These are phyloP conservation scores for Cytidiella melzeri DNA, from an alignment of 768 basidiomycete genomes.

Conservation along the genomic window DNA sequence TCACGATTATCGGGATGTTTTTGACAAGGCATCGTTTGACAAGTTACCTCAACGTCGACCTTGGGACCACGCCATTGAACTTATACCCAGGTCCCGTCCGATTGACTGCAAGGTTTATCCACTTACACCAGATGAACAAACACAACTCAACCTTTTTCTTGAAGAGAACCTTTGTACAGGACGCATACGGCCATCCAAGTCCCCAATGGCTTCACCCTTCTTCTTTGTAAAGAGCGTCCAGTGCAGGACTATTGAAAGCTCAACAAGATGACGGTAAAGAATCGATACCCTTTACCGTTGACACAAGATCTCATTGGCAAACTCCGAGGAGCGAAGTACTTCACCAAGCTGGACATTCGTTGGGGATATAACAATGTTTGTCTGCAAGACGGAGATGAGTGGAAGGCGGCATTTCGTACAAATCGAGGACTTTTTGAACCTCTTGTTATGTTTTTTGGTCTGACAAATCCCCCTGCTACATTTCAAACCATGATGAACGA, in stretches of 20 bases:
- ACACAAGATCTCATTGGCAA: conserved; percentile 24
- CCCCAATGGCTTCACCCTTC: conserved; percentile 20
- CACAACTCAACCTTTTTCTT: conserved; percentile 15
- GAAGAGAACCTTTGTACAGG: conserved; percentile 18
- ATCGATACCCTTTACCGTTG: conserved; percentile 29
- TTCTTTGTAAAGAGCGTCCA: conserved; percentile 24
- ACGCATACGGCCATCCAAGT: conserved; percentile 16
- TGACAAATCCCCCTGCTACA: not conserved
- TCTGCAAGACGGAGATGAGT: conserved; percentile 35
- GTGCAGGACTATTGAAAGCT: conserved; percentile 23
- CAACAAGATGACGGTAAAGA: conserved; percentile 31
- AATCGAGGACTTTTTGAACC: conserved; percentile 27
- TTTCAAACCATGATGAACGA: conserved; percentile 13
- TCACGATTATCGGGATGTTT: conserved; percentile 7
- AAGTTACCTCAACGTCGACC: conserved; percentile 11
- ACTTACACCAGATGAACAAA: conserved; percentile 10
- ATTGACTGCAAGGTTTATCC: conserved; percentile 15
- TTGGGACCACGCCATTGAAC: conserved; percentile 16
- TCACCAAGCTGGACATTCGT: too few species aligned
- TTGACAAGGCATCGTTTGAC: conserved; percentile 6
- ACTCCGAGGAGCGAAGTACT: too few species aligned
- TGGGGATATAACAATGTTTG: conserved; percentile 30
- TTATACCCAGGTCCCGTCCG: conserved; percentile 6
- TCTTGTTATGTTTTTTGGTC: not conserved
- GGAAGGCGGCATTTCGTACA: conserved; percentile 45